Evolutionary conservation across 306 rosid genomes (phyloP), one percentile per base, ranked within the genome.

Genomic region (Cajanus cajan): DNA sequence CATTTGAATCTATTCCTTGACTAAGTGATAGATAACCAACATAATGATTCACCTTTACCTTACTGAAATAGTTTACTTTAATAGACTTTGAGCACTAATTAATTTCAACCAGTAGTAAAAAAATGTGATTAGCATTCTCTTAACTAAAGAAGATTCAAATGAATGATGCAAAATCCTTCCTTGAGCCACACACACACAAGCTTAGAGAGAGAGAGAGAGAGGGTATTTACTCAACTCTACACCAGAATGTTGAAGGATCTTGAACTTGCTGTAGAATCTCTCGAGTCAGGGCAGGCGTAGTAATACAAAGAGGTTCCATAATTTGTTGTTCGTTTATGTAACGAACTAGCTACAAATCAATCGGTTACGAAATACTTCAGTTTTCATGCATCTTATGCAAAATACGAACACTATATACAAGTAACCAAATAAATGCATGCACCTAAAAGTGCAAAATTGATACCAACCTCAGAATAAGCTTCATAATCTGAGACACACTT

Each of bases 301-400:
- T 54, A 58, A 47, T 3, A 47, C 90, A 87, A 0, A 51, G 15
- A 48, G 86, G 88, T 47, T 87, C 88, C 84, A 84, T 58, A 65
- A 84, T 82, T 25, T 87, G 63, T 59, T 54, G 25, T 10, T 0
- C 0, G 14, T 82, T 45, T 59, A 87, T 47, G 62, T 78, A 82
- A 24, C 71, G 71, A 45, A 82, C n/a, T 52, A 86, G 74, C 90
- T 84, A 66, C 62, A 75, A 68, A 6, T 24, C 7, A 8, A 36
- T 63, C 0, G 4, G 51, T 64, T 12, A 71, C 33, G n/a, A 0
- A 59, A 48, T 14, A 69, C 9, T 34, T 28, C 31, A 28, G 3
- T 28, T 28, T 50, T n/a, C 50, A 18, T 28, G 18, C 18, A 68
- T 75, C 6, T 31, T 10, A 62, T 7, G 22, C 1, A 12, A 7